phyloP scores from a whole-genome alignment of 2,329 filamentous ascomycete genomes.

The Myriosclerotinia duriaeana region DNA sequence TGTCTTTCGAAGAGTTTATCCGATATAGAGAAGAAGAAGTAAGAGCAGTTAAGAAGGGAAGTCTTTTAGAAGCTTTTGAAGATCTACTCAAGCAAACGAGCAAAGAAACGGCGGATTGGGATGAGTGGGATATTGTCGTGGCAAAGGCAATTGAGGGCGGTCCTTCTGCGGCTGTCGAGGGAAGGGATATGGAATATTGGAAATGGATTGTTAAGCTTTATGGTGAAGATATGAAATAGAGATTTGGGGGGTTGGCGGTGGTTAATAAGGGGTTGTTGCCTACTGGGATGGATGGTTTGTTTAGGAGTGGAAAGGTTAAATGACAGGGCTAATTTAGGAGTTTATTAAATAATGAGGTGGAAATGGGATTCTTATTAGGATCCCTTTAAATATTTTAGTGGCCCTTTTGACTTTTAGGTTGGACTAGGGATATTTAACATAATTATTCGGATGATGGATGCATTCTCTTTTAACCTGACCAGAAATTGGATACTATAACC shows the following conservation, averaged over 20 bases:
- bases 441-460: no score
- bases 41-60: slow-evolving; percentile 28
- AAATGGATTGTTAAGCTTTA: slow-evolving; percentile 45
- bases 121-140: slow-evolving; percentile 22
- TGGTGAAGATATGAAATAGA: slow-evolving; percentile 43
- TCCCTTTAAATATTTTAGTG: background rate
- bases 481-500: background rate
- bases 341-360: background rate
- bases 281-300: slow-evolving; percentile 44
- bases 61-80: slow-evolving; percentile 39
- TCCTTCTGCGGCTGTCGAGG: background rate
- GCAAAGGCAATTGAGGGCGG: slow-evolving; percentile 21
- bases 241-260: slow-evolving; percentile 45
- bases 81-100: slow-evolving; percentile 31
- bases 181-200: slow-evolving; percentile 39
- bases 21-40: slow-evolving; percentile 42
- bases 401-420: background rate
- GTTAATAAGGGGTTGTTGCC: slow-evolving; percentile 46
- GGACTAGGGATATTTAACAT: background rate
- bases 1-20: slow-evolving; percentile 45
- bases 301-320: slow-evolving; percentile 43
- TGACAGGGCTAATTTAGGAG: slow-evolving; percentile 41
- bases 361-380: background rate
- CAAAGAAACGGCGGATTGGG: slow-evolving; percentile 35
- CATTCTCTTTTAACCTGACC: background rate